These are phyloP conservation scores for Didymellaceae sp. DNA, from an alignment of 2,329 filamentous ascomycete genomes.

Conservation along the genomic window DNA sequence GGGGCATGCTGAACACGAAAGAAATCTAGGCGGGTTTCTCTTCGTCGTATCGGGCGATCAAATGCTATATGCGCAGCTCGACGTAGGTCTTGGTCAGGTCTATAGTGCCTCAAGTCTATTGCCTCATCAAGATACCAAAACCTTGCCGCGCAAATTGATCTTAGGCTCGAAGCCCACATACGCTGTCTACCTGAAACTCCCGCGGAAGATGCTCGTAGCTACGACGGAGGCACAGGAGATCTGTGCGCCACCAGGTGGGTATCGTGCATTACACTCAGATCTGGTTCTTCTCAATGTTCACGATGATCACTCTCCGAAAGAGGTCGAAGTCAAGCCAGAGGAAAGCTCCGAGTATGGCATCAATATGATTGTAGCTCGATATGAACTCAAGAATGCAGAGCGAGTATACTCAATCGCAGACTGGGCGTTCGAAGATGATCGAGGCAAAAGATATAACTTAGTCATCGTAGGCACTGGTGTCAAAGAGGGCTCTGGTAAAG, in stretches of 20 bases:
- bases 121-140: conserved; percentile 16
- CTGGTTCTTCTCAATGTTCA: conserved; percentile 37
- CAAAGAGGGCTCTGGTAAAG: conserved; percentile 21
- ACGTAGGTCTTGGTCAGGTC: conserved; percentile 41
- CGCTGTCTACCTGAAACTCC: conserved; percentile 52
- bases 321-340: conserved; percentile 34
- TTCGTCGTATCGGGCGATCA: conserved; percentile 57
- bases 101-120: conserved; percentile 1
- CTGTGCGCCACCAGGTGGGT: conserved; percentile 36
- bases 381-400: conserved; percentile 63
- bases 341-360: conserved; percentile 36
- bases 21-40: conserved; percentile 53
- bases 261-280: conserved; percentile 47
- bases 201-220: conserved; percentile 59
- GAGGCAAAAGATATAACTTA: conserved; percentile 65
- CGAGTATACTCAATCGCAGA: conserved; percentile 67
- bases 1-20: conserved; percentile 42
- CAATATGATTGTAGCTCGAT: conserved; percentile 57
- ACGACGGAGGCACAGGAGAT: conserved; percentile 48
- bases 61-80: conserved; percentile 57
- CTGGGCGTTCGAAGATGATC: conserved; percentile 66
- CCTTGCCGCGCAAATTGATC: conserved; percentile 36
- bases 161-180: conserved; percentile 38
- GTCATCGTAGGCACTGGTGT: conserved; percentile 64
- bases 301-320: conserved; percentile 25